Percentiles rank a stretch among this genome's conserved stretches.
Evolutionary conservation across 2,329 filamentous ascomycete genomes (phyloP).

Genomic region (Aspergillus bombycis): DNA sequence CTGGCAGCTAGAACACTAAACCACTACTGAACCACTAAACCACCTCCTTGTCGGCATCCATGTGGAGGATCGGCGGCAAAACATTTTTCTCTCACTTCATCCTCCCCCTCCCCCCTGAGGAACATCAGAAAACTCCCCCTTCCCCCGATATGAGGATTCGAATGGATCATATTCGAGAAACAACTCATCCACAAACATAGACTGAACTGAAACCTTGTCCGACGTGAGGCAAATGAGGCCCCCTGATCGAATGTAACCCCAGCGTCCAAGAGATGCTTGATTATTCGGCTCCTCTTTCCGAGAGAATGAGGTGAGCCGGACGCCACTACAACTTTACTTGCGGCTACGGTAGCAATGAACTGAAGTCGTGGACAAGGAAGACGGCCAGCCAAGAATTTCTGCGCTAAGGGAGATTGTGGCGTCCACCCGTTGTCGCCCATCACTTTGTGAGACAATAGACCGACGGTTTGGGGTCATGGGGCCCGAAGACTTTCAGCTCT

Average conservation of each 20-base stretch:
- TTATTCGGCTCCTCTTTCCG: constrained; percentile 2
- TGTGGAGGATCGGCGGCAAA: background rate
- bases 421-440: background rate
- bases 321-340: background rate
- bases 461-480: background rate
- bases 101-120: too few species aligned
- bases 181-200: background rate
- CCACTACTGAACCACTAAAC: background rate
- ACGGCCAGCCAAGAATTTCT: background rate
- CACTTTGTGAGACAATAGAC: background rate
- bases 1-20: background rate
- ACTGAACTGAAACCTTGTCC: background rate
- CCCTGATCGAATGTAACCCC: background rate
- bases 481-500: background rate
- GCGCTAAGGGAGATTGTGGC: background rate
- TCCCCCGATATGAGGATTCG: too few species aligned
- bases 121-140: too few species aligned
- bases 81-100: background rate
- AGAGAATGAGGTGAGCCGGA: background rate
- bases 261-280: constrained; percentile 1
- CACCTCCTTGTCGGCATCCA: background rate
- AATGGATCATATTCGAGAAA: background rate
- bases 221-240: background rate
- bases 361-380: background rate
- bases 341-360: background rate